These are phyloP conservation scores for Thermomucor indicae-seudaticae DNA, from an alignment of 371 early-diverging fungal species.

Conservation along the genomic window DNA sequence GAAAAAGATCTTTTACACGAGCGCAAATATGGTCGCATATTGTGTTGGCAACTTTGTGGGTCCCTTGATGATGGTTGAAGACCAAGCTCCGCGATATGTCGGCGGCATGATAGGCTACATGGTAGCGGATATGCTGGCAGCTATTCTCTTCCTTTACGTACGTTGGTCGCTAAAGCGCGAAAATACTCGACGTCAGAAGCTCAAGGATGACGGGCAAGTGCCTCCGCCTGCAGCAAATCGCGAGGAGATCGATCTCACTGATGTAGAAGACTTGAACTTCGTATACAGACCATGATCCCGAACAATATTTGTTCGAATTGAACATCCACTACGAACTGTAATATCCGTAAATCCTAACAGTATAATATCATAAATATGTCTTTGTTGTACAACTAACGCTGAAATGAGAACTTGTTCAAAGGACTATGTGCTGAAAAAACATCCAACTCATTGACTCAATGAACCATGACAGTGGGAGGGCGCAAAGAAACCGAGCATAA, in stretches of 20 bases:
- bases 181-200: constrained; percentile 5
- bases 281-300: constrained; percentile 29
- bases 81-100: constrained; percentile 10
- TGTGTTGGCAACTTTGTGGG: constrained; percentile 23
- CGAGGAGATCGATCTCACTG: constrained; percentile 29
- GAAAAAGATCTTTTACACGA: constrained; percentile 17
- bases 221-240: constrained; percentile 10
- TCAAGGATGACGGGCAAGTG: constrained; percentile 6
- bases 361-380: too few species aligned
- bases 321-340: too few species aligned
- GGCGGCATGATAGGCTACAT: constrained; percentile 15
- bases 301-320: too few species aligned
- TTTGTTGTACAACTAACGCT: too few species aligned
- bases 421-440: too few species aligned
- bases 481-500: too few species aligned
- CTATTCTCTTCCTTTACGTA: constrained; percentile 10
- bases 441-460: too few species aligned
- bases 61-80: constrained; percentile 27
- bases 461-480: too few species aligned
- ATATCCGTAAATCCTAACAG: too few species aligned
- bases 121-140: constrained; percentile 13
- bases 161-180: constrained; percentile 4
- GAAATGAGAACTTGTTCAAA: too few species aligned
- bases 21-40: constrained; percentile 17
- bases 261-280: constrained; percentile 36